Evolutionary conservation across 2,329 filamentous ascomycete species (phyloP), one percentile per base, ranked within the genome.

Genomic region (Pseudogymnoascus sp.): DNA sequence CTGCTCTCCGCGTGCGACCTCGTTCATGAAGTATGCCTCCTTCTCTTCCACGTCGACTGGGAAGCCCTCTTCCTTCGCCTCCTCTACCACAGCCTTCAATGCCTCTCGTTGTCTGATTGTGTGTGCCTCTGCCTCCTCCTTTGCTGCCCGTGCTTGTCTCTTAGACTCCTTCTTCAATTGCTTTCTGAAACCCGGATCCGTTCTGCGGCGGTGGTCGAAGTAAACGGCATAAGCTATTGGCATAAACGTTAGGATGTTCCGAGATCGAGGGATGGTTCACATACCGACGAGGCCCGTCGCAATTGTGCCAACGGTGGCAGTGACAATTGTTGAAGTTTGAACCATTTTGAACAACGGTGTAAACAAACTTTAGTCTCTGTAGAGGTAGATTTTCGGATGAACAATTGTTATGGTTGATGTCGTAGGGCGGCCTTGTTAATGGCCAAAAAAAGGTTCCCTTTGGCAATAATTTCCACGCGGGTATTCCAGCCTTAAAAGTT

Each of bases 11-110:
- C 85, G 81, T 69, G 91, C 90, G 66, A 99, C 91, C 77, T 96
- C 91, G 74, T 91, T 87, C 85, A 97, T 96, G 78, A 99, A 99
- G 80, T 90, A 99, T 64, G 86, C 84, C 80, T 99, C 94, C 74
- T 90, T 91, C 79, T 96, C 91, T 74, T 97, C 93, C 36, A 93
- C 85, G 70, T 91, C 90, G 43, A 82, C 81, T 57, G 94, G 94
- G 82, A 96, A 97, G 62, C 93, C 94, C 75, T 96, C 91, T 62
- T 89, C 88, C 78, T 91, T 90, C 68, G 92, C 91, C 69, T 88
- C 83, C 69, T 91, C 85, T 57, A 97, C 88, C 59, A 84, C 85
- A 62, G 76, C 75, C 76, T 87, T 88, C 77, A 99, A 89, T 69
- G 81, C 78, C 74, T 89, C 82, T 72, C 87, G 85, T 78, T 90